Base-by-base conservation (phyloP, 768 basidiomycete species). In the Serendipita sp. region DNA sequence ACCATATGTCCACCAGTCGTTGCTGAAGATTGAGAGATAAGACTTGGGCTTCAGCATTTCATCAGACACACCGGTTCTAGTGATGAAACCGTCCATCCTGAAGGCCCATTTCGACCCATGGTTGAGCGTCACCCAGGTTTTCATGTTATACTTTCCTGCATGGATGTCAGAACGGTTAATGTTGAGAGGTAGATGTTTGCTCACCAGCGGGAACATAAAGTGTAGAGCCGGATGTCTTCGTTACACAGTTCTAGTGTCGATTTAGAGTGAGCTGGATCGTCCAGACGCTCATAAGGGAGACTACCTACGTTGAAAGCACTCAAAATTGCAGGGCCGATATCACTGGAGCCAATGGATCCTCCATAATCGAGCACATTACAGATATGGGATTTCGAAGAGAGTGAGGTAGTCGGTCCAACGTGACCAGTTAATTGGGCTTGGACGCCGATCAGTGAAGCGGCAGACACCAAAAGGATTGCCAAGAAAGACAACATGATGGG, bases 1-100 rank as follows among this genome's bases (percentile, higher is more conserved):
- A 73, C 70, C 72, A 73, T 73, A 64, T 73, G 70, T 1, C 72
- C 72, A 48, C 65, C 63, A 11, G 71, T 69, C 2, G 71, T 66
- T 3, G 62, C 63, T 67, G 15, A 15, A 55, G 44, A 13, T 6
- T 6, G 5, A 40, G 6, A 40, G 13, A 40, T 40, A 18, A 15
- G 34, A 63, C 8, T 18, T 50, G 3, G n/a, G 55, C 5, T 13
- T 34, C 18, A 11, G 29, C 13, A 13, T 43, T 10, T 18, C 16
- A 18, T 10, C n/a, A 29, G 8, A 27, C 33, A 6, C 29, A 70
- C 72, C 60, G 11, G 71, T 67, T 5, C 71, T 69, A n/a, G 70
- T 71, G 50, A 73, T 73, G 5, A 72, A 43, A 5, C 72, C 72
- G 43, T 73, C 72, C 13, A 73, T 66, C 16, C 64, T 64, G 64